Base-by-base conservation (phyloP, 2,329 filamentous ascomycete species). In the Fusarium nanum region DNA sequence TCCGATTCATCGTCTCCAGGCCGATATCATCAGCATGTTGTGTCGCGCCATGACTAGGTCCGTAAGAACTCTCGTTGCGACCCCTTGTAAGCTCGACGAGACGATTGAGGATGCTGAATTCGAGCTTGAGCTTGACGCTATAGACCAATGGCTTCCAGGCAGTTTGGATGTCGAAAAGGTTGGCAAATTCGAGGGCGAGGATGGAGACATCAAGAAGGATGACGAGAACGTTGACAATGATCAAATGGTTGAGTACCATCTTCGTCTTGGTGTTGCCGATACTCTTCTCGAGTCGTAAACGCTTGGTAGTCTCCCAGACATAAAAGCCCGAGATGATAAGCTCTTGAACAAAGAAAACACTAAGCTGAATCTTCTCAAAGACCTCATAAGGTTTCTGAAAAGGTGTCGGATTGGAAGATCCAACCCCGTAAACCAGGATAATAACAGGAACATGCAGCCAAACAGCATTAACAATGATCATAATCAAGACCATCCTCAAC, bases 381-480 rank as follows among this genome's bases (percentile, higher is more conserved):
- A 85, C 74, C 10, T 80, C 79, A 52, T 86, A 86, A 0, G 75
- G 71, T 2, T 53, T 62, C 7, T 58, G 11, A 23, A 76, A 78
- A 0, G 68, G 73, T 4, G 27, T 45, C 0, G 75, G 68, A 8
- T 74, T 70, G 4, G 53, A 57, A 0, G 79, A 79, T 64, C 85
- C 86, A 5, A 82, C 76, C 10, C 85, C 87, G 56, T 85, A 89
- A 0, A 86, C 86, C 11, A 91, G 74, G 3, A 90, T 80, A 0
- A 84, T 86, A 5, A 86, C 86, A 2, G 85, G 84, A 0, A 87
- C 75, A 70, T 89, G 85, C 10, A 89, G 74, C 22, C 88, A 71
- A 22, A 88, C 67, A 6, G 82, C 82, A 71, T 89, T 83, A 64
- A 80, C 72, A 49, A 89, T 82, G 60, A 91, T 90, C 85, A 91